A percentile compares a stretch with the other conserved stretches of the same genome.
Evolutionary conservation across 2,329 filamentous ascomycete genomes (phyloP).

Genomic region (Fusarium sp.): DNA sequence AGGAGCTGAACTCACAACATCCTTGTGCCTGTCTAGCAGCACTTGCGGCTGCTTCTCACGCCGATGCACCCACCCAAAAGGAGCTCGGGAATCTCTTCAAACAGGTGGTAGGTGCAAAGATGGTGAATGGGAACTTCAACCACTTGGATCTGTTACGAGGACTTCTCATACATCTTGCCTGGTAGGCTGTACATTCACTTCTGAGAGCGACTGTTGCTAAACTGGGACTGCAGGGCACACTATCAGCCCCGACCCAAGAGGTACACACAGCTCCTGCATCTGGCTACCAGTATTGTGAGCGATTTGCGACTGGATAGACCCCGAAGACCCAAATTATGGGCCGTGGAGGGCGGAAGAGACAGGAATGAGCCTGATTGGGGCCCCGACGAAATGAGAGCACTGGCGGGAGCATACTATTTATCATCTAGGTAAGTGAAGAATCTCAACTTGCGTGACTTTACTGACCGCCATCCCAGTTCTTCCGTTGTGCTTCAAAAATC

Average conservation of each 20-base stretch:
- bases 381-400: constrained; percentile 48
- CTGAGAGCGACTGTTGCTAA: background rate
- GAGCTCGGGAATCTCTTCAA: constrained; percentile 46
- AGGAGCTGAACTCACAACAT: constrained; percentile 32
- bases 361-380: constrained; percentile 44
- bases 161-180: constrained; percentile 51
- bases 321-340: constrained; percentile 46
- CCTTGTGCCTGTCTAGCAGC: constrained; percentile 49
- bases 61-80: constrained; percentile 37
- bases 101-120: constrained; percentile 34
- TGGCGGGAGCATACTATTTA: constrained; percentile 51
- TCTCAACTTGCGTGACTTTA: rapidly evolving
- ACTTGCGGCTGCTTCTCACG: constrained; percentile 42
- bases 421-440: constrained; percentile 44
- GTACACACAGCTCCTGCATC: constrained; percentile 50
- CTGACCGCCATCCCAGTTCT: constrained; percentile 34
- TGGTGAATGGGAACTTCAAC: constrained; percentile 41
- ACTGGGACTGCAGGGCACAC: constrained; percentile 46
- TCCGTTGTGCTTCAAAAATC: constrained; percentile 52
- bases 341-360: constrained; percentile 39
- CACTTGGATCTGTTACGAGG: constrained; percentile 51
- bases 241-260: constrained; percentile 49
- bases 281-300: constrained; percentile 51
- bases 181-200: constrained; percentile 23
- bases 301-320: constrained; percentile 51